Conservation (phyloP, 169 alveolate genomes). For the Theileria equi region DNA sequence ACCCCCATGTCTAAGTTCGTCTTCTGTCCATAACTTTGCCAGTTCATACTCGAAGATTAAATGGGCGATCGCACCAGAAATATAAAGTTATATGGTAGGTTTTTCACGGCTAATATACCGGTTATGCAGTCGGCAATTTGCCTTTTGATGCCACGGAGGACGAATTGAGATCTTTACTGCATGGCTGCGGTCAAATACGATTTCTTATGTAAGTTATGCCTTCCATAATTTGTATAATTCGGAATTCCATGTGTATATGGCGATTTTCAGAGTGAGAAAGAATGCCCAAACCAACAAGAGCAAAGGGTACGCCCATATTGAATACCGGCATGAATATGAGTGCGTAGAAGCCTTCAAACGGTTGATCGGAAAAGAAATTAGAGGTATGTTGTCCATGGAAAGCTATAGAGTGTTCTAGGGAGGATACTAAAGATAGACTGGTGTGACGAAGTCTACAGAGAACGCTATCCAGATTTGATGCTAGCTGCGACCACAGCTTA, state of each 20-base stretch:
- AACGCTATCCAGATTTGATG: conserved; percentile 44
- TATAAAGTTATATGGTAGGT: conserved; percentile 55
- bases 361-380: conserved; percentile 46
- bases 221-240: neutral
- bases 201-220: conserved; percentile 28
- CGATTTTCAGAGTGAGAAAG: conserved; percentile 37
- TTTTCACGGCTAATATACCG: too few relatives aligned
- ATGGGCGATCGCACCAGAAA: conserved; percentile 36
- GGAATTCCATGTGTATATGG: neutral
- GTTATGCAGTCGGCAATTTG: conserved; percentile 59
- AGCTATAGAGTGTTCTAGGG: conserved; percentile 5
- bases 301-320: conserved; percentile 63
- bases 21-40: neutral
- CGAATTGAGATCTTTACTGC: conserved; percentile 36
- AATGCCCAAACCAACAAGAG: conserved; percentile 55
- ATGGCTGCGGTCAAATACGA: conserved; percentile 59
- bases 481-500: conserved; percentile 16
- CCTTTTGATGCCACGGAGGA: conserved; percentile 59
- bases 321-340: conserved; percentile 56
- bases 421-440: conserved; percentile 50
- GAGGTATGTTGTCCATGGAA: conserved; percentile 19
- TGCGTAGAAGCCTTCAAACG: conserved; percentile 60
- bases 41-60: conserved; percentile 4
- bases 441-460: conserved; percentile 48
- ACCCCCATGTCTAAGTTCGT: too few relatives aligned